Percentiles rank a stretch among this genome's conserved stretches.
Conservation (phyloP, 2,329 filamentous ascomycete species). For the Nigrospora sphaerica region DNA sequence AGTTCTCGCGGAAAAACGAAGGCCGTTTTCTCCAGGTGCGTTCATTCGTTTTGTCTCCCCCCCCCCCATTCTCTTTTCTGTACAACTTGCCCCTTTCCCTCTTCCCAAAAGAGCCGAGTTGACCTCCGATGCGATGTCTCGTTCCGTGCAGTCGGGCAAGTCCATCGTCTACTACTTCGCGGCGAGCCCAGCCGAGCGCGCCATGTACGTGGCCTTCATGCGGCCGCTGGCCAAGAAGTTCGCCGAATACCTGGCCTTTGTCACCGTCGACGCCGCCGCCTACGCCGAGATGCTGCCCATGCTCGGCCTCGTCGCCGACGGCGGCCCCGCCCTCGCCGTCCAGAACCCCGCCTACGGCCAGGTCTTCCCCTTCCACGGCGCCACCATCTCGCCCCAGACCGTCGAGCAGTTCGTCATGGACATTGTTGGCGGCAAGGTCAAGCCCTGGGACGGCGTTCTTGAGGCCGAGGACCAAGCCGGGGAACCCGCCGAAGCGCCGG, state of each 20-base stretch:
- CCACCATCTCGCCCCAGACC: slow-evolving; percentile 21
- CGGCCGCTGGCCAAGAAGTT: slow-evolving; percentile 35
- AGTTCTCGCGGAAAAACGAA: slow-evolving; percentile 38
- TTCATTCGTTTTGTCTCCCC: neutral
- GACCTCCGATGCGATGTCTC: too few relatives aligned
- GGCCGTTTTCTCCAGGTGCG: slow-evolving; percentile 29
- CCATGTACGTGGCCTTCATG: slow-evolving; percentile 27
- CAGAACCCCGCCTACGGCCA: slow-evolving; percentile 37
- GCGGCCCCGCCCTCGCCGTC: slow-evolving; percentile 29
- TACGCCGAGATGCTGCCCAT: slow-evolving; percentile 34
- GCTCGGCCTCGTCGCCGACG: slow-evolving; percentile 26
- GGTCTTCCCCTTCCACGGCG: slow-evolving; percentile 29
- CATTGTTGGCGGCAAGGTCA: slow-evolving; percentile 33
- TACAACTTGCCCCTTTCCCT: too few relatives aligned
- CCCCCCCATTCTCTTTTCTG: neutral
- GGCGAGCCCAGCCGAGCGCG: slow-evolving; percentile 18
- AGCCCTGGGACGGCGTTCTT: slow-evolving; percentile 29
- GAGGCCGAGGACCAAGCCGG: too few relatives aligned
- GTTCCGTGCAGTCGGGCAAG: slow-evolving; percentile 23
- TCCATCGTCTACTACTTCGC: slow-evolving; percentile 32
- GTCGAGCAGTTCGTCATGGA: slow-evolving; percentile 36
- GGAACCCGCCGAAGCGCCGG: too few relatives aligned
- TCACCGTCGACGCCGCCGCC: slow-evolving; percentile 36
- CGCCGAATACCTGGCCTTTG: slow-evolving; percentile 38
- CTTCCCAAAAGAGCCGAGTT: too few relatives aligned